A percentile compares a stretch with the other conserved stretches of the same genome.
Evolutionary conservation across 805 yeast genomes (phyloP).

Genomic region (Yamadazyma takamatsuzukensis): DNA sequence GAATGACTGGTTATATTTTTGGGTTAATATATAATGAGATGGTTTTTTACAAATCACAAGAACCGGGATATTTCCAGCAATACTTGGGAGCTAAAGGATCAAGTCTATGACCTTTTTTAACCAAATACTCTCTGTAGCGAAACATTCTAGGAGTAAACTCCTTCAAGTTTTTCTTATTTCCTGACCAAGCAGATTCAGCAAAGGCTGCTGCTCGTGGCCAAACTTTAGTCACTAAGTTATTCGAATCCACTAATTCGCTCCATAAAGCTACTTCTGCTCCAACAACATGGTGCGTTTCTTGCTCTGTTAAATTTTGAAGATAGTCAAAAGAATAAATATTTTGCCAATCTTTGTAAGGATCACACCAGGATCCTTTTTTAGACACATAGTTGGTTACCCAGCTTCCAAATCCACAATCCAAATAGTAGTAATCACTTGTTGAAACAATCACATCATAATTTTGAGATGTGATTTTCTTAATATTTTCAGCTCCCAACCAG

Average conservation of each 20-base stretch:
- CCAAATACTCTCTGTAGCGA: slow-evolving; percentile 37
- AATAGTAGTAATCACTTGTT: slow-evolving; percentile 26
- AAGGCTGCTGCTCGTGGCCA: slow-evolving; percentile 43
- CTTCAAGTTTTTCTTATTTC: slow-evolving; percentile 23
- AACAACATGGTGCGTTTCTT: slow-evolving; percentile 25
- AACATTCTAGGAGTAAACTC: slow-evolving; percentile 28
- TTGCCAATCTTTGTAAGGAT: slow-evolving; percentile 37
- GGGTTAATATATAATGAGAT: no score
- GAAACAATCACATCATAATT: slow-evolving; percentile 41
- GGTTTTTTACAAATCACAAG: slow-evolving; percentile 7
- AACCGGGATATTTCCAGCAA: slow-evolving; percentile 16
- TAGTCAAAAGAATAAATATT: slow-evolving; percentile 34
- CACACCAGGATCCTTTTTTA: slow-evolving; percentile 15
- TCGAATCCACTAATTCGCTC: slow-evolving; percentile 35
- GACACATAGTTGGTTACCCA: slow-evolving; percentile 33
- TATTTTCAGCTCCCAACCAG: slow-evolving; percentile 22
- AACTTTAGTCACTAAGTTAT: slow-evolving; percentile 25
- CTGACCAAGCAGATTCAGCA: slow-evolving; percentile 40
- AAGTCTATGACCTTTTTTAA: slow-evolving; percentile 28
- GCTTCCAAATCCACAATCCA: slow-evolving; percentile 41
- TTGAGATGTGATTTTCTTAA: slow-evolving; percentile 22
- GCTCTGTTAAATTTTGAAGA: slow-evolving; percentile 24
- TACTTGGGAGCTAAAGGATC: slow-evolving; percentile 34
- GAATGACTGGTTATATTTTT: no score
- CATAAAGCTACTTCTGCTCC: slow-evolving; percentile 40